Evolutionary conservation across 2,329 filamentous ascomycete genomes (phyloP).

Genomic region (Fusarium paranaense): DNA sequence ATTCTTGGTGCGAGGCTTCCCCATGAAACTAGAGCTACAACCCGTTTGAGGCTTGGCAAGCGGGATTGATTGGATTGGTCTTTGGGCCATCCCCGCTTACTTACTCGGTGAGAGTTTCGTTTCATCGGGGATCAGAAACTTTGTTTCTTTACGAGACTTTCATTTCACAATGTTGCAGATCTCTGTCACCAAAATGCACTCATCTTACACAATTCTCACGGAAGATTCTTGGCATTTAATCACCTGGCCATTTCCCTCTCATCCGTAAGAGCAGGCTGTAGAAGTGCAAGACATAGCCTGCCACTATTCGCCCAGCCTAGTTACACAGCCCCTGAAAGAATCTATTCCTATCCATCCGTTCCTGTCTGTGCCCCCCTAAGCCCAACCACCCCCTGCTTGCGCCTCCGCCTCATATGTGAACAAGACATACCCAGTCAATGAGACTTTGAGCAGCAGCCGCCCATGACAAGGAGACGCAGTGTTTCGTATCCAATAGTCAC

Average conservation of each 20-base stretch:
- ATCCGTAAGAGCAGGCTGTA: background rate
- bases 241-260: background rate
- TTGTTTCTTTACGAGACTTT: background rate
- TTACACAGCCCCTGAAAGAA: background rate
- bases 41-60: background rate
- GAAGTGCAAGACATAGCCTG: background rate
- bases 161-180: background rate
- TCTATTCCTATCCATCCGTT: background rate
- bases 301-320: background rate
- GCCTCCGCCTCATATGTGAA: background rate
- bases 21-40: background rate
- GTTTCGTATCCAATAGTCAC: background rate
- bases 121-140: background rate
- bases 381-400: background rate
- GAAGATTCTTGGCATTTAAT: background rate
- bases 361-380: background rate
- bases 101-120: background rate
- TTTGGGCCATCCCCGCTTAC: background rate
- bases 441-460: background rate
- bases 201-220: background rate
- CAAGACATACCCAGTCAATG: background rate
- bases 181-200: background rate
- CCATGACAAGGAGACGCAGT: background rate
- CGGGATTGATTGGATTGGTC: background rate
- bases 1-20: background rate